phyloP scores from a whole-genome alignment of 2,329 filamentous ascomycete genomes.

The Penicillium fuscoglaucum region DNA sequence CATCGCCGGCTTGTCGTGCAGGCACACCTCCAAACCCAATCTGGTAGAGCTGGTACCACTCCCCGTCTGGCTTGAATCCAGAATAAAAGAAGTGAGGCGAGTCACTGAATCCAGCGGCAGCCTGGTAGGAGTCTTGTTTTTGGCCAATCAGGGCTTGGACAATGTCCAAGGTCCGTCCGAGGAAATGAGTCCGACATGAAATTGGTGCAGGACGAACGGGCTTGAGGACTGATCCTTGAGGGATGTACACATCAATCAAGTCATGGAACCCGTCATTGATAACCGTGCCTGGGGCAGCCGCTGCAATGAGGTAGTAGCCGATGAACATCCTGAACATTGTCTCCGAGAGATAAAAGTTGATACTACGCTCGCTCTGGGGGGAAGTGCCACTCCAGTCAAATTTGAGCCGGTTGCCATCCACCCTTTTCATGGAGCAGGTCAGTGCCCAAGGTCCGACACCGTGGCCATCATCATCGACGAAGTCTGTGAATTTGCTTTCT shows the following conservation, averaged over 20 bases:
- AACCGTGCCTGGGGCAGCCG: constrained; percentile 50
- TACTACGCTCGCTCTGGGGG: constrained; percentile 48
- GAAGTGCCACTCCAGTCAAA: constrained; percentile 54
- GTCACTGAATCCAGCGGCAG: constrained; percentile 53
- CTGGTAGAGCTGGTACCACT: constrained; percentile 53
- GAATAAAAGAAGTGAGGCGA: constrained; percentile 55
- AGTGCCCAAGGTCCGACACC: constrained; percentile 50
- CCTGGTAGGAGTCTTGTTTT: constrained; percentile 48
- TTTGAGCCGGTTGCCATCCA: constrained; percentile 41
- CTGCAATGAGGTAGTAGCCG: constrained; percentile 50
- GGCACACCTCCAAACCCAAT: constrained; percentile 54
- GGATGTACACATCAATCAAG: constrained; percentile 50
- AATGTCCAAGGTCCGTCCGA: constrained; percentile 52
- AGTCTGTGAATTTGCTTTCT: constrained; percentile 49
- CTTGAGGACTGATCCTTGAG: constrained; percentile 47
- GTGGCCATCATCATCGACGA: constrained; percentile 52
- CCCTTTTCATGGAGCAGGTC: constrained; percentile 50
- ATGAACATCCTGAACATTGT: constrained; percentile 57
- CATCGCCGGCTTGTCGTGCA: constrained; percentile 50
- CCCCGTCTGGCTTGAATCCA: constrained; percentile 50
- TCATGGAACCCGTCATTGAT: constrained; percentile 56
- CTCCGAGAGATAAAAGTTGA: constrained; percentile 53
- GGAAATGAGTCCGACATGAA: constrained; percentile 50
- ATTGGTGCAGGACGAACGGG: constrained; percentile 51
- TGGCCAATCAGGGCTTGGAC: constrained; percentile 53